A percentile compares a stretch with the other conserved stretches of the same genome.
phyloP scores from a whole-genome alignment of 768 basidiomycete species.

The Mycena filopes region DNA sequence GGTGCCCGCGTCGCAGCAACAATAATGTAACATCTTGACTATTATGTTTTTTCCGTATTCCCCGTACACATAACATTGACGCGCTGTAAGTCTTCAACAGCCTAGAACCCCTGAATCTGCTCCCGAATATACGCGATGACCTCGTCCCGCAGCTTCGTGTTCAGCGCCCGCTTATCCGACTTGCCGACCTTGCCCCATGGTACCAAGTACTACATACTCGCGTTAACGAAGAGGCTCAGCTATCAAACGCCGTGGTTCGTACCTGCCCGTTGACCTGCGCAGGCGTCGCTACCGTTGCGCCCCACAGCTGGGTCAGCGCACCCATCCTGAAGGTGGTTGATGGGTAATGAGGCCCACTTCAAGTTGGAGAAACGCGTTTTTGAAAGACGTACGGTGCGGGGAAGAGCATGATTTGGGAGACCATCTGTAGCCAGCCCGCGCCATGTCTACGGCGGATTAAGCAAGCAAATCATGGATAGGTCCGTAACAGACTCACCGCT shows the following conservation, averaged over 20 bases:
- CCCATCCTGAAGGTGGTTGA: conserved; percentile 4
- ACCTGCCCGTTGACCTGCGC: conserved; percentile 27
- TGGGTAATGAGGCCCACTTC: neutral
- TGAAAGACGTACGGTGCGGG: conserved; percentile 12
- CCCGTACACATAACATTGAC: too few relatives aligned
- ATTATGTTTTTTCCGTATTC: too few relatives aligned
- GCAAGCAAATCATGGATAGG: neutral
- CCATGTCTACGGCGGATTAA: neutral
- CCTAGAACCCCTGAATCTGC: conserved; percentile 19
- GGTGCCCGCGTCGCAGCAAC: too few relatives aligned
- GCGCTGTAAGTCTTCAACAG: too few relatives aligned
- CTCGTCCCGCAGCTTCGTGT: conserved; percentile 45
- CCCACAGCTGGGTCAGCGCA: conserved; percentile 28
- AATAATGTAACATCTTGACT: too few relatives aligned
- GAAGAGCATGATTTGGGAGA: neutral
- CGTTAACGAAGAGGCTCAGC: neutral
- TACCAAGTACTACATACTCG: conserved; percentile 44
- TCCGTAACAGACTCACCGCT: conserved; percentile 13
- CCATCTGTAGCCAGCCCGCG: conserved; percentile 8
- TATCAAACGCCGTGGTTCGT: neutral
- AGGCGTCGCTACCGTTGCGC: conserved; percentile 23
- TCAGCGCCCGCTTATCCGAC: conserved; percentile 39
- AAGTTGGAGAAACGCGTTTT: neutral
- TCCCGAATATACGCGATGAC: conserved; percentile 36
- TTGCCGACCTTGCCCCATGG: conserved; percentile 48